Evolutionary conservation across 495 filamentous ascomycete genomes (phyloP), one percentile per base, ranked within the genome.

Genomic region (Venustampulla echinocandica): DNA sequence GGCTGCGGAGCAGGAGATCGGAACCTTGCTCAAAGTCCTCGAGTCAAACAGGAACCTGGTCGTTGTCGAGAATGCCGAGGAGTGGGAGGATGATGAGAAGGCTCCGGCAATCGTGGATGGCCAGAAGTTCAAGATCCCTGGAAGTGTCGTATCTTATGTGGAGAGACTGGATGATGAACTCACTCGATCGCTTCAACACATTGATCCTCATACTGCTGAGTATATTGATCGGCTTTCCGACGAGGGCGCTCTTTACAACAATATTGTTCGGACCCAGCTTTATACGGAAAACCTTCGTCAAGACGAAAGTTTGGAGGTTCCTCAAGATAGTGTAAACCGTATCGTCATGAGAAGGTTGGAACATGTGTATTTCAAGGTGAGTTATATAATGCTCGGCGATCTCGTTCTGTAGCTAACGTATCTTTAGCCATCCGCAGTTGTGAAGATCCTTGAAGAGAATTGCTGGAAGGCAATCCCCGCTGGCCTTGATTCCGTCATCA

Each of bases 31-130:
- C 38, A 70, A 79, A 37, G 79, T 87, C 10, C 81, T 99, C 37
- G 88, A 95, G 62, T 62, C 69, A 28, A 82, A 87, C 64, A 71
- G 67, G 46, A 77, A 89, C 50, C 79, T 88, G 55, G 71, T 97
- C 42, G 83, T 98, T 33, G 71, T 90, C 44, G 92, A 97, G 65
- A 79, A 74, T 50, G 92, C 90, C 13, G 92, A 99, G 52, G 93
- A 99, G 61, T 97, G 92, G 92, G 92, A 99, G 57, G 93, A 99
- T 63, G 92, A 97, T 54, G 93, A 97, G 52, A 95, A 93, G 67
- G 78, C 79, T 22, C 92, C 92, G 15, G 72, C 73, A 25, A 69
- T 87, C 54, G 75, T 70, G 13, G 57, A 70, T 7, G 87, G 80
- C 48, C 80, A 95, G 66, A 80, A 79, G 46, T 70, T 80, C 58